These are phyloP conservation scores for Spizellomyces punctatus DNA, from an alignment of 192 early-diverging fungal genomes.

Conservation along the genomic window DNA sequence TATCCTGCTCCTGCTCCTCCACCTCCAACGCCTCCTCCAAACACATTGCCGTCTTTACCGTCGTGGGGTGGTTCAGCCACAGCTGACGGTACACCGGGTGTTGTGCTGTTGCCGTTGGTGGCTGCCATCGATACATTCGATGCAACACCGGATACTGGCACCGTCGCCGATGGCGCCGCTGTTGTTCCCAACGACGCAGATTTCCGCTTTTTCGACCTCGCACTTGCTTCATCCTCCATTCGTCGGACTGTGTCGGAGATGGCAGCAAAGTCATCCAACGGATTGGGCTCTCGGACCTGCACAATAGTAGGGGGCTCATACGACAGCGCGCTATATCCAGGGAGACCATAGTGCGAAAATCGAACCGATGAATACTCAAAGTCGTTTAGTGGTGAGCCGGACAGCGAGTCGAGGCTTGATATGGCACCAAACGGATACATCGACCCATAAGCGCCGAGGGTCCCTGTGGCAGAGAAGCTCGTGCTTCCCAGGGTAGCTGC, in stretches of 20 bases:
- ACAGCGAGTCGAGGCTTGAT: neutral
- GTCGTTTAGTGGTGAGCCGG: neutral
- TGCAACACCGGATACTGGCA: too few relatives aligned
- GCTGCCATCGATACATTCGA: too few relatives aligned
- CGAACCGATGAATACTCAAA: neutral
- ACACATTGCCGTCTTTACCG: too few relatives aligned
- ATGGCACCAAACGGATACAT: neutral
- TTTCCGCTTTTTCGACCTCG: constrained; percentile 15
- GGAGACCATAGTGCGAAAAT: neutral
- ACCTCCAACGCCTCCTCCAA: too few relatives aligned
- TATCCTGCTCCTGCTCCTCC: too few relatives aligned
- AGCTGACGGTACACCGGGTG: too few relatives aligned
- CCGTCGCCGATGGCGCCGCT: too few relatives aligned
- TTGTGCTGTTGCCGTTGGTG: too few relatives aligned
- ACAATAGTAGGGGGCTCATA: neutral
- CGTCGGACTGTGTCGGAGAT: constrained; percentile 31
- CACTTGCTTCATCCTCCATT: constrained; percentile 34
- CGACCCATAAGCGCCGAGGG: neutral
- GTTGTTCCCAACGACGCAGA: too few relatives aligned
- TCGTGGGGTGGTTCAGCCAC: too few relatives aligned
- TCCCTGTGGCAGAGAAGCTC: neutral
- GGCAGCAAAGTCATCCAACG: constrained; percentile 36
- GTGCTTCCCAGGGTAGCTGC: constrained; percentile 6
- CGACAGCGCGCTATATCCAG: neutral
- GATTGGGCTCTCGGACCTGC: constrained; percentile 19